phyloP scores from a whole-genome alignment of 2,329 filamentous ascomycete species.

The Ceratocystis harringtonii region DNA sequence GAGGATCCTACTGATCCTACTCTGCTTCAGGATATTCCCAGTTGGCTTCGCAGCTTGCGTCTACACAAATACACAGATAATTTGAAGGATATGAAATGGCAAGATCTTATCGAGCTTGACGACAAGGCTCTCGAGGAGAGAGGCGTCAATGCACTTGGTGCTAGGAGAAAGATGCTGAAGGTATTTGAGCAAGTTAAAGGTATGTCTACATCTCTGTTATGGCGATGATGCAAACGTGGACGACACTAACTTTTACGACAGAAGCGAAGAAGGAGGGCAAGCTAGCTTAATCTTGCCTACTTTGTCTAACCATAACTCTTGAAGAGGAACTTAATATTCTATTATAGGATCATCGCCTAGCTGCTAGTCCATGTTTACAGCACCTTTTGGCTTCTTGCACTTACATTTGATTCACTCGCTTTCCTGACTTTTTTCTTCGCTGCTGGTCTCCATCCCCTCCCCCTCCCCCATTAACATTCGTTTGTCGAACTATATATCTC shows the following conservation, averaged over 20 bases:
- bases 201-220: constrained; percentile 24
- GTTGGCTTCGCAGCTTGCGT: constrained; percentile 85
- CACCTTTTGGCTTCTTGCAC: neutral
- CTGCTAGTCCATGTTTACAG: constrained; percentile 10
- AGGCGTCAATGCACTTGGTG: constrained; percentile 88
- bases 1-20: constrained; percentile 90
- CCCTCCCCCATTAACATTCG: neutral
- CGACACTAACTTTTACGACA: neutral
- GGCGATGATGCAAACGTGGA: neutral
- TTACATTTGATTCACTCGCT: neutral
- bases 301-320: neutral
- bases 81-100: constrained; percentile 94
- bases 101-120: constrained; percentile 77
- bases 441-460: neutral
- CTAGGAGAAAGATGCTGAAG: constrained; percentile 95
- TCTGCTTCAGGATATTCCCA: constrained; percentile 85
- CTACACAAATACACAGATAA: constrained; percentile 99
- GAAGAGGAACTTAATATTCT: constrained; percentile 2
- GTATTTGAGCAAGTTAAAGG: constrained; percentile 93
- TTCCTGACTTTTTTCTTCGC: neutral
- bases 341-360: constrained; percentile 2
- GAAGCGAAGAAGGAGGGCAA: constrained; percentile 18
- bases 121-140: constrained; percentile 85
- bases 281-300: constrained; percentile 7
- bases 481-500: constrained; percentile 9